Percentiles rank a stretch among this genome's conserved stretches.
Conservation (phyloP, 352 stramenopile genomes). For the Globisporangium orthogonon region DNA sequence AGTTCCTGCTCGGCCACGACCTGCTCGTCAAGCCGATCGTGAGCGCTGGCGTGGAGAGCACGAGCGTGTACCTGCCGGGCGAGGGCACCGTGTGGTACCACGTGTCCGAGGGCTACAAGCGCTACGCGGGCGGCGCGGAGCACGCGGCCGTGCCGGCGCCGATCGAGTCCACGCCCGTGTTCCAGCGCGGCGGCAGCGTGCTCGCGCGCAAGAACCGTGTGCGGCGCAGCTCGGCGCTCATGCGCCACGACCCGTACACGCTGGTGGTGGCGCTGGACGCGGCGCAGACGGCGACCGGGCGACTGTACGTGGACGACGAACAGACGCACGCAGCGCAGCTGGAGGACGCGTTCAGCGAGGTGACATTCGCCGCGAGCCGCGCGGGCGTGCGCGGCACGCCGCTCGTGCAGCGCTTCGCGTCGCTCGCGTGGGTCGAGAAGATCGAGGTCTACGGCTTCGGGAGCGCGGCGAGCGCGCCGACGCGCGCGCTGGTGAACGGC, state of each 20-base stretch:
- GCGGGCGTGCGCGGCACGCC: slow-evolving; percentile 26
- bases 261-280: slow-evolving; percentile 92
- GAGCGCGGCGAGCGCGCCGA: slow-evolving; percentile 30
- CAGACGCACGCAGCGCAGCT: slow-evolving; percentile 67
- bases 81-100: slow-evolving; percentile 89
- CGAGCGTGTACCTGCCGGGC: slow-evolving; percentile 89
- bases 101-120: slow-evolving; percentile 63
- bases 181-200: slow-evolving; percentile 94
- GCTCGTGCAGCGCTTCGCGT: slow-evolving; percentile 36
- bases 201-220: slow-evolving; percentile 95
- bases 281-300: slow-evolving; percentile 69
- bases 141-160: slow-evolving; percentile 69
- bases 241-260: slow-evolving; percentile 97
- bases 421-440: slow-evolving; percentile 68
- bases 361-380: slow-evolving; percentile 34
- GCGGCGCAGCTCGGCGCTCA: slow-evolving; percentile 90
- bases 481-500: slow-evolving; percentile 33
- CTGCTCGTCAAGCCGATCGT: slow-evolving; percentile 96
- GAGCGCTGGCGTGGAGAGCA: slow-evolving; percentile 65
- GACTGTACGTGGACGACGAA: slow-evolving; percentile 97
- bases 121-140: slow-evolving; percentile 40
- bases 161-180: slow-evolving; percentile 95
- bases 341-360: slow-evolving; percentile 38
- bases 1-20: slow-evolving; percentile 94
- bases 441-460: slow-evolving; percentile 77